Percentiles rank a stretch among this genome's conserved stretches.
phyloP scores from a whole-genome alignment of 768 basidiomycete genomes.

The Auricularia sp. region DNA sequence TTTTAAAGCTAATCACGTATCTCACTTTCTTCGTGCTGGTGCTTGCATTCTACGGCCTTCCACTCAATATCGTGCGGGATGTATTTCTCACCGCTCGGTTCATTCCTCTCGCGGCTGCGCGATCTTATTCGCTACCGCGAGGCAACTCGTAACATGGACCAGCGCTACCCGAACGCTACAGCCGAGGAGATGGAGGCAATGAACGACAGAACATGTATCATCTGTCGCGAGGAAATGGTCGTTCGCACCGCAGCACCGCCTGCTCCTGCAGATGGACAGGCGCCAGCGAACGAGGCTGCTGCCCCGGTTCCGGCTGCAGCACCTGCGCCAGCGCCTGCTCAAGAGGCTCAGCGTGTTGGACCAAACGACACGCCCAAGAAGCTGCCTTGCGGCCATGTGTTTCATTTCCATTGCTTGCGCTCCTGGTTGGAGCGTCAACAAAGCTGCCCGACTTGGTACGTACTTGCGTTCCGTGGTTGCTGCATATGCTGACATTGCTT shows the following conservation, averaged over 20 bases:
- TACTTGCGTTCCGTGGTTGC: conserved; percentile 6
- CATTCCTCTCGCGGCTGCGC: conserved; percentile 77
- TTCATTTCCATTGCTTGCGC: conserved; percentile 94
- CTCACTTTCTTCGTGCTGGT: conserved; percentile 90
- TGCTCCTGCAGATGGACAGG: conserved; percentile 7
- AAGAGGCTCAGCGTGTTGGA: conserved; percentile 35
- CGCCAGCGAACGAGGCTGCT: conserved; percentile 12
- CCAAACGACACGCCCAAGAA: conserved; percentile 96
- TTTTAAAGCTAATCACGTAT: conserved; percentile 86
- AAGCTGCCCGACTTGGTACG: conserved; percentile 96
- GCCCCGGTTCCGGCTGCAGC: conserved; percentile 12
- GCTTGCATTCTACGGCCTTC: conserved; percentile 87
- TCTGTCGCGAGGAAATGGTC: conserved; percentile 93
- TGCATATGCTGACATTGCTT: background rate
- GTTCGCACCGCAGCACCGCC: conserved; percentile 19
- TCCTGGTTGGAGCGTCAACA: conserved; percentile 98
- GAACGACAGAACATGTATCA: conserved; percentile 91
- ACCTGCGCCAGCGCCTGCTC: conserved; percentile 12
- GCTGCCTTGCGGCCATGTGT: conserved; percentile 92
- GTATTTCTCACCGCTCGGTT: conserved; percentile 93
- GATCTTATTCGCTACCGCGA: conserved; percentile 88
- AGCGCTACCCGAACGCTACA: conserved; percentile 87
- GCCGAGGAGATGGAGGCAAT: conserved; percentile 69
- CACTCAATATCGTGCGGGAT: conserved; percentile 93
- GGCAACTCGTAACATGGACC: conserved; percentile 94